Base-by-base conservation (phyloP, 2,329 filamentous ascomycete species). In the Trichoderma sp. region DNA sequence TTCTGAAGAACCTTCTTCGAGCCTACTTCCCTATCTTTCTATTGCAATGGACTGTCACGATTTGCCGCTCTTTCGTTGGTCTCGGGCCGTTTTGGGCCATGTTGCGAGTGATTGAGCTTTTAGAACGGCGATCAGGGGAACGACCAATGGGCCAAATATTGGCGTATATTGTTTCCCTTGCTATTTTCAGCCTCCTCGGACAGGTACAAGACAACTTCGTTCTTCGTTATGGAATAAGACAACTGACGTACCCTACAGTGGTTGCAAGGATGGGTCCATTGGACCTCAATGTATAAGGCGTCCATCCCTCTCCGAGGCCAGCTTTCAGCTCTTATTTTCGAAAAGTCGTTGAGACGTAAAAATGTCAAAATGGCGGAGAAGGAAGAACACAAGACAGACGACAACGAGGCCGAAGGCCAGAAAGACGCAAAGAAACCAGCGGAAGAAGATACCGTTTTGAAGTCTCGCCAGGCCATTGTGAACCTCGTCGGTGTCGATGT, bases 401-500 rank as follows among this genome's bases (percentile, higher is more conserved):
- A 72, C 42, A 75, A 77, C 10, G 66, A 76, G 3, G 67, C 58
- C 12, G 76, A 80, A 7, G 69, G 74, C 4, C 76, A 78, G 12
- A 76, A 80, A 8, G 80, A 81, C 0, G 80, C 80, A 2, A 81
- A 82, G 4, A 83, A 86, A 34, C 81, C 84, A n/a, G 83, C 87
- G 9, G 71, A 82, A 72, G 73, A 84, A 72, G 73, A 84, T 78
- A 86, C 89, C 77, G 69, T 74, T 3, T 67, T 73, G 22, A 78
- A 81, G 64, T 85, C 86, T 29, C 83, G 85, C 70, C 92, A 94
- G 77, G 89, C 86, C 66, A 90, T 90, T 4, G 89, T 94, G 67
- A 94, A 94, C 75, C 82, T 93, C 39, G 89, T 94, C 54, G 91
- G 90, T n/a, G 88, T 94, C 12, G 92, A 94, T 76, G 82, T 87